phyloP scores from a whole-genome alignment of 225 moss, liverwort and hornwort genomes.

The Neckera pumila region DNA sequence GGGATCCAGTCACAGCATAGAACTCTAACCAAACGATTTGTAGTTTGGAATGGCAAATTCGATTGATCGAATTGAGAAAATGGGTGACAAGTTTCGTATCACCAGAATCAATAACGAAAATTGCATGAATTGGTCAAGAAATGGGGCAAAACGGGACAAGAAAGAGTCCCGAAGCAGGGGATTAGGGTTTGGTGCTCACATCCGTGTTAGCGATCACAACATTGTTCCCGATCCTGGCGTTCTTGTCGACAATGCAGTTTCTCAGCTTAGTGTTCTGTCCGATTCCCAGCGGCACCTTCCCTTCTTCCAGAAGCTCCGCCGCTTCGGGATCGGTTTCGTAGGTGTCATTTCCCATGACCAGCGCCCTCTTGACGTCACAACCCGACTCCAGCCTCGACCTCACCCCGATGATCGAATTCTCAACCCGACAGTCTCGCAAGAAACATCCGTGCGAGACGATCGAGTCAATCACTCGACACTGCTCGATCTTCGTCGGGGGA shows the following conservation, averaged over 20 bases:
- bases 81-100: background rate
- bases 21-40: background rate
- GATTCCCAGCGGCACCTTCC: slow-evolving; percentile 58
- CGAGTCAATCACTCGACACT: slow-evolving; percentile 32
- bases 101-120: background rate
- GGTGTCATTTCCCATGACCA: slow-evolving; percentile 50
- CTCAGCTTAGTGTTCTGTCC: slow-evolving; percentile 51
- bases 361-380: slow-evolving; percentile 32
- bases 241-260: slow-evolving; percentile 63
- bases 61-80: background rate
- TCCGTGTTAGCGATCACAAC: slow-evolving; percentile 56
- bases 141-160: background rate
- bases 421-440: slow-evolving; percentile 34
- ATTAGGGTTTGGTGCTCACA: slow-evolving; percentile 2
- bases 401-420: slow-evolving; percentile 40
- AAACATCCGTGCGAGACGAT: slow-evolving; percentile 69
- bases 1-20: background rate
- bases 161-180: background rate
- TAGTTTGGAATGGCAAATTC: background rate
- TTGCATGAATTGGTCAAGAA: background rate
- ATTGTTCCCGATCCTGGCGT: slow-evolving; percentile 48
- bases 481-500: slow-evolving; percentile 33
- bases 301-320: slow-evolving; percentile 29
- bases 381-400: slow-evolving; percentile 47
- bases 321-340: slow-evolving; percentile 56